Evolutionary conservation across 345 rosid species (phyloP).

Genomic region (Hibiscus tridactylites): DNA sequence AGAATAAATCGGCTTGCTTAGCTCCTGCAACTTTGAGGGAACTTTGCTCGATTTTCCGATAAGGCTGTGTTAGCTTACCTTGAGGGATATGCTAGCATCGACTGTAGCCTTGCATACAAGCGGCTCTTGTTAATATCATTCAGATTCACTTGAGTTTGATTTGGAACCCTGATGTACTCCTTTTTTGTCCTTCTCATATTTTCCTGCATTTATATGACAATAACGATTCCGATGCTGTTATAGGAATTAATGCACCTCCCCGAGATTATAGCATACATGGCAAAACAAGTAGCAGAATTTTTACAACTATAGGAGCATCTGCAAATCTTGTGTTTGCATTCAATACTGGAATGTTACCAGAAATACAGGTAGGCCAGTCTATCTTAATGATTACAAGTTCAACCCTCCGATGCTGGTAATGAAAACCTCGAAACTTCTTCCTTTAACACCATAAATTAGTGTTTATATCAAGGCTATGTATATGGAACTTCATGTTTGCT

Average conservation of each 20-base stretch:
- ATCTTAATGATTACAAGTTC: not conserved
- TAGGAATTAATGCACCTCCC: conserved; percentile 58
- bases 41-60: not conserved
- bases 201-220: not conserved
- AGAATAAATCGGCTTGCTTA: not conserved
- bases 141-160: not conserved
- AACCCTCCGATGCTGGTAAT: not conserved
- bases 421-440: not conserved
- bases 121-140: not conserved
- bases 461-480: too few relatives aligned
- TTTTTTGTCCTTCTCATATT: not conserved
- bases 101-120: not conserved
- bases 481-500: not conserved
- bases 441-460: not conserved
- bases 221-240: not conserved
- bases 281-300: conserved; percentile 37
- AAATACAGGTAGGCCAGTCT: conserved; percentile 40
- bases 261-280: conserved; percentile 74
- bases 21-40: not conserved
- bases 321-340: conserved; percentile 87
- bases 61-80: not conserved
- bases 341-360: conserved; percentile 98
- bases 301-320: conserved; percentile 65
- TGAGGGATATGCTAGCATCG: too few relatives aligned
- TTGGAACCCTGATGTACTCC: not conserved